Evolutionary conservation across 2,329 filamentous ascomycete species (phyloP).

Genomic region (Verticillium klebahnii): DNA sequence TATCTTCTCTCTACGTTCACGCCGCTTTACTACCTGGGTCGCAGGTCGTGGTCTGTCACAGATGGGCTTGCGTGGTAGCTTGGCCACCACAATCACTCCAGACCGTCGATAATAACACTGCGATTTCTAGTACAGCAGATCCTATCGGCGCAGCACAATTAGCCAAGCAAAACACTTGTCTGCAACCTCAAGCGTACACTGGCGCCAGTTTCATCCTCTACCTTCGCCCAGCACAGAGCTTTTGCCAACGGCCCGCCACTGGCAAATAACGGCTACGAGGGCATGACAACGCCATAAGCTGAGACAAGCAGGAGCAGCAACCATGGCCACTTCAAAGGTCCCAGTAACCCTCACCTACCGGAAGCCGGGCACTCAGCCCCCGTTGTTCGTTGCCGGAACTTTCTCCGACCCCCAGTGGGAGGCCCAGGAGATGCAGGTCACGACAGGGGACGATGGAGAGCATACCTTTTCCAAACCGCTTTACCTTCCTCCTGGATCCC

Average conservation of each 20-base stretch:
- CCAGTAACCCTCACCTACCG: constrained; percentile 57
- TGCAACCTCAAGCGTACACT: background rate
- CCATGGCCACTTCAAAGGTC: constrained; percentile 31
- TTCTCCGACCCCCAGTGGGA: constrained; percentile 66
- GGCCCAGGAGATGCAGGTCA: constrained; percentile 59
- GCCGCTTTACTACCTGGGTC: background rate
- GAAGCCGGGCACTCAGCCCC: constrained; percentile 55
- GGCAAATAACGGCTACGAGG: background rate
- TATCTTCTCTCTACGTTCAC: background rate
- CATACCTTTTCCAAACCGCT: constrained; percentile 55
- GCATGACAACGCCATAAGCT: background rate
- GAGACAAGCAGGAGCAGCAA: background rate
- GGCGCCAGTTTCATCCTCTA: background rate
- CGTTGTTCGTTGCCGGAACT: constrained; percentile 66
- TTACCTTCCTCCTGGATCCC: constrained; percentile 47
- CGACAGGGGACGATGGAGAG: constrained; percentile 45
- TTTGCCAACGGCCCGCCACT: background rate
- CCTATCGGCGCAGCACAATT: background rate
- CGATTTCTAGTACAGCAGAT: background rate
- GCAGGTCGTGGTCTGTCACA: no score
- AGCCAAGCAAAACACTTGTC: background rate
- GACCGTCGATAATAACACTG: background rate
- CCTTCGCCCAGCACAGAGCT: background rate
- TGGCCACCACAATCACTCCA: background rate
- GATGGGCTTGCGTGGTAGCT: background rate